Conservation (phyloP, 441 rosid species). For the Arabidopsis hybrid region DNA sequence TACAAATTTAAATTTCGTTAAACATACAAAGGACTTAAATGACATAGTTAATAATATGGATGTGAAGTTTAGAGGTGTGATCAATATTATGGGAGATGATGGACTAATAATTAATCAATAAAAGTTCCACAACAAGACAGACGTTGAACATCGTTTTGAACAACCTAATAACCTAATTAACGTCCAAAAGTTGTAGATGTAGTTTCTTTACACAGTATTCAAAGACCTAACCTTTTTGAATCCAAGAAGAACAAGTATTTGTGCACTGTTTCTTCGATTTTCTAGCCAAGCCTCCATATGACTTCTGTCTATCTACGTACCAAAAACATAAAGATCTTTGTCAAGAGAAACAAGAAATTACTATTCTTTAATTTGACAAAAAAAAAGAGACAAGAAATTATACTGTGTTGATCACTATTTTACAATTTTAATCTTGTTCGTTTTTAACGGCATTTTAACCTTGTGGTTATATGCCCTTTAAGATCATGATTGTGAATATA, state of each 20-base stretch:
- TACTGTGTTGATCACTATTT: background rate
- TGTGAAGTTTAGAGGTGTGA: conserved; percentile 41
- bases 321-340: conserved; percentile 15
- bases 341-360: conserved; percentile 9
- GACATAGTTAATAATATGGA: conserved; percentile 32
- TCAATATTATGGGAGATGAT: conserved; percentile 26
- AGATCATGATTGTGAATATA: background rate
- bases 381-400: conserved; percentile 6
- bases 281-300: conserved; percentile 22
- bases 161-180: conserved; percentile 46
- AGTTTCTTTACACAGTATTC: conserved; percentile 49
- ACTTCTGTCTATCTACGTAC: conserved; percentile 28
- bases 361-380: too few relatives aligned
- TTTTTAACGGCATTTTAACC: background rate
- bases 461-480: background rate
- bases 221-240: conserved; percentile 45
- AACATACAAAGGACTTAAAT: conserved; percentile 24
- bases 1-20: background rate
- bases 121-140: conserved; percentile 41
- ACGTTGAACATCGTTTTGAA: conserved; percentile 44
- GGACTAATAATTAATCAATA: conserved; percentile 35
- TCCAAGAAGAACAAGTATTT: conserved; percentile 45
- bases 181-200: conserved; percentile 47
- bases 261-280: conserved; percentile 41
- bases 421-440: background rate